Evolutionary conservation across 192 early-diverging fungal genomes (phyloP).

Genomic region (Irineochytrium annulatum): DNA sequence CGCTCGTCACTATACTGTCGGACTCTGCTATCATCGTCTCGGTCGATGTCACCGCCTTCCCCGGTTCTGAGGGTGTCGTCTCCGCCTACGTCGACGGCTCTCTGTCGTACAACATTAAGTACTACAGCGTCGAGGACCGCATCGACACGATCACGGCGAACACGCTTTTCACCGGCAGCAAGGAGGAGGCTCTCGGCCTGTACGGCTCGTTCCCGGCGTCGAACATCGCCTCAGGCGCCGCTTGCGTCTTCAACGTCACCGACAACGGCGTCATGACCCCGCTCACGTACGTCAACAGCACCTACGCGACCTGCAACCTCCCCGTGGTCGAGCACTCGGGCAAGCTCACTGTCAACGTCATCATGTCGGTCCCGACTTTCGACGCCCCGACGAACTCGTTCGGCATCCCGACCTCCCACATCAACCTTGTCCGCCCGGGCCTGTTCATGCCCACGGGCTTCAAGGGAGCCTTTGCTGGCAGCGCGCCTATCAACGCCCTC

Average conservation of each 20-base stretch:
- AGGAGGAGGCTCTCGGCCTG: conserved; percentile 1
- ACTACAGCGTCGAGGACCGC: conserved; percentile 11
- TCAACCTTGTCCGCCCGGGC: not conserved
- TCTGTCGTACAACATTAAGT: conserved; percentile 13
- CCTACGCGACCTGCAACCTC: conserved; percentile 10
- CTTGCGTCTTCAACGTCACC: conserved; percentile 26
- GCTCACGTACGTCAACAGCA: conserved; percentile 6
- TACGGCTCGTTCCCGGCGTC: conserved; percentile 7
- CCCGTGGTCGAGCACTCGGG: conserved; percentile 1
- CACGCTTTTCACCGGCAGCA: conserved; percentile 8
- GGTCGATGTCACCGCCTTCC: conserved; percentile 17
- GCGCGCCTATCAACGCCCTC: not conserved
- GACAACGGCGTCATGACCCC: conserved; percentile 7
- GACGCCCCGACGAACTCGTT: not conserved
- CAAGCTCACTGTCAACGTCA: conserved; percentile 10
- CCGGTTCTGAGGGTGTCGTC: conserved; percentile 12
- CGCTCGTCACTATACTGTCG: conserved; percentile 7
- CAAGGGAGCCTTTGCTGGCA: not conserved
- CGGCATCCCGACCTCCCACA: not conserved
- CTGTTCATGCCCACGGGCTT: not conserved
- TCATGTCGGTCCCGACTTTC: conserved; percentile 16
- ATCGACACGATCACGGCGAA: not conserved
- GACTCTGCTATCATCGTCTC: conserved; percentile 7
- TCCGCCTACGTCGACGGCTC: conserved; percentile 23
- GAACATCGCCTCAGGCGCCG: conserved; percentile 8